Evolutionary conservation across 768 basidiomycete species (phyloP).

Genomic region (Chlorophyllum brunneum): DNA sequence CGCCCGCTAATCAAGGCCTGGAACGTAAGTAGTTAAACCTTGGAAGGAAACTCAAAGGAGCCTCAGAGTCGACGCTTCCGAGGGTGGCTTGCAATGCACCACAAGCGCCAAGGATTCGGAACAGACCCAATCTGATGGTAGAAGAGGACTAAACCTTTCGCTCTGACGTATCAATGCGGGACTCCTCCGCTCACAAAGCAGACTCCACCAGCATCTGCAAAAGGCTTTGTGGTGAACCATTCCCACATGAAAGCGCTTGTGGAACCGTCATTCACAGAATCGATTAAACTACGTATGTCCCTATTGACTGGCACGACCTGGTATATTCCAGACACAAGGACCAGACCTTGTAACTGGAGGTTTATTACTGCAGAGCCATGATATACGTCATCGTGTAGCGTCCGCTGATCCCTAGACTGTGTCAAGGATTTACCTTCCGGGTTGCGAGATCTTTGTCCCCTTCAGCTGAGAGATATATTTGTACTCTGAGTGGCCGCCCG

Average conservation of each 20-base stretch:
- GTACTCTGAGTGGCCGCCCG: slow-evolving; percentile 71
- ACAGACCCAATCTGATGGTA: slow-evolving; percentile 68
- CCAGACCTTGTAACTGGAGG: slow-evolving; percentile 68
- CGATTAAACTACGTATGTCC: slow-evolving; percentile 75
- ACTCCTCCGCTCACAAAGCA: slow-evolving; percentile 63
- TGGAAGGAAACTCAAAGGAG: slow-evolving; percentile 59
- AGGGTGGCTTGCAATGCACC: slow-evolving; percentile 87
- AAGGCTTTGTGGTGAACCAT: slow-evolving; percentile 80
- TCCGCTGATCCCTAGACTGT: slow-evolving; percentile 55
- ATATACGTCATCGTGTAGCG: slow-evolving; percentile 96
- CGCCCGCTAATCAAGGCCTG: slow-evolving; percentile 57
- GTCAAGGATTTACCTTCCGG: slow-evolving; percentile 76
- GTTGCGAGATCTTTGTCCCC: slow-evolving; percentile 77
- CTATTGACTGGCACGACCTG: slow-evolving; percentile 56
- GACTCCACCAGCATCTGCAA: slow-evolving; percentile 71
- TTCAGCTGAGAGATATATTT: slow-evolving; percentile 70
- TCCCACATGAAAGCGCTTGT: slow-evolving; percentile 96
- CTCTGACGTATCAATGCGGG: background rate
- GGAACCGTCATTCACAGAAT: slow-evolving; percentile 83
- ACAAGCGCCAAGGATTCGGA: slow-evolving; percentile 95
- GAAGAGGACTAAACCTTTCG: background rate
- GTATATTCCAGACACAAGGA: background rate
- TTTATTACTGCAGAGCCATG: slow-evolving; percentile 72
- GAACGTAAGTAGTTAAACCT: slow-evolving; percentile 61
- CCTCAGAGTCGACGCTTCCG: slow-evolving; percentile 44